phyloP scores from a whole-genome alignment of 1,139 yeast genomes.

The Sugiyamaella xylanicola region DNA sequence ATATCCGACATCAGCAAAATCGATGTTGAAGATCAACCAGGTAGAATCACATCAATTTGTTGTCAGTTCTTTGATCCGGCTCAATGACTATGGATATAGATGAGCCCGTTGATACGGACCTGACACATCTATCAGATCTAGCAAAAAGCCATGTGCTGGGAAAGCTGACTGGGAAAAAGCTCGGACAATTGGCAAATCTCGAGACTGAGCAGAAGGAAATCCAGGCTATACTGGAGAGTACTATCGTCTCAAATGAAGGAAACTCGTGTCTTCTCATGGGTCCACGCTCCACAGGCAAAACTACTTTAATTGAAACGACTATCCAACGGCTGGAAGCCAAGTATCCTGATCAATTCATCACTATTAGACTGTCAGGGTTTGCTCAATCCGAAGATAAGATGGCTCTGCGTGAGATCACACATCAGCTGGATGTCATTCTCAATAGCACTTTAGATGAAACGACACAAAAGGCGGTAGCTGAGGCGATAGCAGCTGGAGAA shows the following conservation, averaged over 20 bases:
- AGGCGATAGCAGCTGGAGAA: slow-evolving; percentile 22
- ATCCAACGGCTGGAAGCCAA: slow-evolving; percentile 49
- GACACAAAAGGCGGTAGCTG: slow-evolving; percentile 9
- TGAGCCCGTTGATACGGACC: neutral
- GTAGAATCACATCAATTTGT: no score
- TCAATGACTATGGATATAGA: slow-evolving; percentile 9
- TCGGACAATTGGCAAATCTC: slow-evolving; percentile 36
- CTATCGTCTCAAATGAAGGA: slow-evolving; percentile 71
- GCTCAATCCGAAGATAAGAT: slow-evolving; percentile 73
- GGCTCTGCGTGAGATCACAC: slow-evolving; percentile 84
- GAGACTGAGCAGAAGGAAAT: slow-evolving; percentile 48
- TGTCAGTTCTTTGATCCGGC: neutral
- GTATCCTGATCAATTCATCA: slow-evolving; percentile 54
- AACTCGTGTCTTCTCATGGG: slow-evolving; percentile 82
- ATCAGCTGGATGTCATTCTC: slow-evolving; percentile 62
- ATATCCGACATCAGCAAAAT: no score
- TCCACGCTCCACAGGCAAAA: slow-evolving; percentile 77
- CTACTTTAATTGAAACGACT: slow-evolving; percentile 62
- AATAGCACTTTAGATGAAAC: slow-evolving; percentile 5
- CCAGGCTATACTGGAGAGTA: slow-evolving; percentile 59
- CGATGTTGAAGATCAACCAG: no score
- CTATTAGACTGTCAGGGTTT: slow-evolving; percentile 66
- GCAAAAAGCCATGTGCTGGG: slow-evolving; percentile 30
- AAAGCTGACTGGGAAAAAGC: slow-evolving; percentile 33
- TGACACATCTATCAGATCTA: neutral